Evolutionary conservation across 177 flowering plant species (phyloP), one percentile per base, ranked within the genome.

Genomic region (Telopea speciosissima): DNA sequence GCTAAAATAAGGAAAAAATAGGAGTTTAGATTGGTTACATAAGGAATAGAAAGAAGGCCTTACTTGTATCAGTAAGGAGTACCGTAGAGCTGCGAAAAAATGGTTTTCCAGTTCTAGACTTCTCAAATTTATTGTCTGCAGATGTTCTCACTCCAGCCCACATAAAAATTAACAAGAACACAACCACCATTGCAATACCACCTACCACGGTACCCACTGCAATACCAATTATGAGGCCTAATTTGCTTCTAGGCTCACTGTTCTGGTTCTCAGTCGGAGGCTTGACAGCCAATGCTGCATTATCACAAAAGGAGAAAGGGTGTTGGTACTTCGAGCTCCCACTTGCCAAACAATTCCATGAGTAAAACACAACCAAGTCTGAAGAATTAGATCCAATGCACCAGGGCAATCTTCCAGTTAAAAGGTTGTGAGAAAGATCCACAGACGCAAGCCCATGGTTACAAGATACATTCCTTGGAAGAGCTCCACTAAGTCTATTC

Each of bases 201-300:
- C 79, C 31, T 52, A 71, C 86, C 21, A 87, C 70, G 60, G 78
- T 69, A 13, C 83, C 91, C 13, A 84, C 97, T 36, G 79, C 72
- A 45, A 89, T 76, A 11, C 84, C 91, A 42, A 90, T 70, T 19
- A 88, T 54, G 11, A 87, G 66, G 33, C 89, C 88, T 8, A 85
- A 66, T 24, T 83, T 85, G 74, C 71, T 69, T 21, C 76, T 81
- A 3, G 88, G 68, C 21, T 73, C 36, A 11, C 68, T 74, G 49
- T 68, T 42, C 63, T 78, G 44, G 24, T 69, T 62, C 63, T 1
- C 52, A 3, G 24, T 36, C 10, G 82, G 83, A 70, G 93, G 92
- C 79, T 80, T 76, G 28, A 88, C 97, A 65, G 96, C 97, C 70
- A 92, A 67, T 67, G 98, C 96, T 70, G 82, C 84, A 25, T 81